These are phyloP conservation scores for Gynostemma pentaphyllum DNA, from an alignment of 306 rosid species.

Conservation along the genomic window DNA sequence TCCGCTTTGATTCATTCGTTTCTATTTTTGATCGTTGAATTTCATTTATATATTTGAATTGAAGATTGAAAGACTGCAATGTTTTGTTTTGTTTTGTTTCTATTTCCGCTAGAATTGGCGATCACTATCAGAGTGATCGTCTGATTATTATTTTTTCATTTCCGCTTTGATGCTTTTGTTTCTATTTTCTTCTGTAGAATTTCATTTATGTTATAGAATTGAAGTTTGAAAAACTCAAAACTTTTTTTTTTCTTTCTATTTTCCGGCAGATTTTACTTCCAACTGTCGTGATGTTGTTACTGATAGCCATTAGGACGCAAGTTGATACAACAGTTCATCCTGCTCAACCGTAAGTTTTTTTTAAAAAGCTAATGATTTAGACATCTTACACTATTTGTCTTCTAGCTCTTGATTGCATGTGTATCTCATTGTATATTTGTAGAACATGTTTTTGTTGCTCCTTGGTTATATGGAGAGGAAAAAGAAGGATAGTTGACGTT, in stretches of 20 bases:
- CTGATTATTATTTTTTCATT: too few relatives aligned
- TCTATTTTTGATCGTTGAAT: too few relatives aligned
- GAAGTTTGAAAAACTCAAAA: slow-evolving; percentile 11
- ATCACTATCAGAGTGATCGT: too few relatives aligned
- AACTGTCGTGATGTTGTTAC: slow-evolving; percentile 68
- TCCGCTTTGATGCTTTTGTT: too few relatives aligned
- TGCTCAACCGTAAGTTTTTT: slow-evolving; percentile 59
- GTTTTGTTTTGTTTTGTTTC: neutral
- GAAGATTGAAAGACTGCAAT: too few relatives aligned
- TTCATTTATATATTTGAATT: too few relatives aligned
- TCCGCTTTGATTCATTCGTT: too few relatives aligned
- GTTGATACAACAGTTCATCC: slow-evolving; percentile 89
- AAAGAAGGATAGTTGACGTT: neutral
- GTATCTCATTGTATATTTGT: neutral
- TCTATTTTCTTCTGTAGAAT: too few relatives aligned
- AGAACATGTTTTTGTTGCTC: neutral
- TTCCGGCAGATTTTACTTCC: slow-evolving; percentile 85
- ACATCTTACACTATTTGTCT: neutral
- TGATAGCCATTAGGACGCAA: slow-evolving; percentile 65
- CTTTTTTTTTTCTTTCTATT: slow-evolving; percentile 14
- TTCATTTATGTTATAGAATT: neutral
- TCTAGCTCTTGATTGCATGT: neutral
- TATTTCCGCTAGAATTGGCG: too few relatives aligned
- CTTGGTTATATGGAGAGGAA: neutral
- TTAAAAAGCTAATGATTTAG: neutral